Evolutionary conservation across 805 yeast species (phyloP).

Genomic region (Starmerella ratchasimensis): DNA sequence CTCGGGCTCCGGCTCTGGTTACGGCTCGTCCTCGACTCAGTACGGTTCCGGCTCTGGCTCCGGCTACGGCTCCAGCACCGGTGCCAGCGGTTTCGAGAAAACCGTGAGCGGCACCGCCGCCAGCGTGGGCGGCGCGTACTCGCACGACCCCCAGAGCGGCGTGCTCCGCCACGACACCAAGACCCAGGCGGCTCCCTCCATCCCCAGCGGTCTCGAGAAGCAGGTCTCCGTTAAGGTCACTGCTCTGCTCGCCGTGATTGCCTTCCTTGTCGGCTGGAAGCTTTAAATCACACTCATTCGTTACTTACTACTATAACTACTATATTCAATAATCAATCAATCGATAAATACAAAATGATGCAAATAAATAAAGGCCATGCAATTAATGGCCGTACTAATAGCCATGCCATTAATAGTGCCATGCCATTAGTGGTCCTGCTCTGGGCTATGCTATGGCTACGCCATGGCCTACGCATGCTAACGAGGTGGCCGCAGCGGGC

Average conservation of each 20-base stretch:
- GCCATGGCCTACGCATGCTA: too few species aligned
- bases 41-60: slow-evolving; percentile 1
- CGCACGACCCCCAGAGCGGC: background rate
- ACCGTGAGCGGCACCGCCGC: slow-evolving; percentile 11
- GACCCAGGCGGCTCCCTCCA: background rate
- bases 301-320: too few species aligned
- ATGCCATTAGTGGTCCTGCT: too few species aligned
- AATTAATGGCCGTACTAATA: too few species aligned
- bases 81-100: slow-evolving; percentile 8
- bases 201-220: slow-evolving; percentile 4
- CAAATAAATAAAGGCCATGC: too few species aligned
- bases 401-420: too few species aligned
- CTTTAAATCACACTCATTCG: too few species aligned
- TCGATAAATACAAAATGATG: too few species aligned
- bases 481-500: too few species aligned
- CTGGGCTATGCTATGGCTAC: too few species aligned
- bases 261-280: slow-evolving; percentile 56
- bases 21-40: background rate
- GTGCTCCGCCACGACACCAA: slow-evolving; percentile 1
- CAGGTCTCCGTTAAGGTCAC: slow-evolving; percentile 41
- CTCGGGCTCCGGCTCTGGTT: slow-evolving; percentile 4
- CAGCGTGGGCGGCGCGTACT: slow-evolving; percentile 12
- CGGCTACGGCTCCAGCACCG: background rate
- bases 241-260: slow-evolving; percentile 39
- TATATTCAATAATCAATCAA: too few species aligned